These are phyloP conservation scores for Vitis amurensis DNA, from an alignment of 164 flowering plant genomes.

Conservation along the genomic window DNA sequence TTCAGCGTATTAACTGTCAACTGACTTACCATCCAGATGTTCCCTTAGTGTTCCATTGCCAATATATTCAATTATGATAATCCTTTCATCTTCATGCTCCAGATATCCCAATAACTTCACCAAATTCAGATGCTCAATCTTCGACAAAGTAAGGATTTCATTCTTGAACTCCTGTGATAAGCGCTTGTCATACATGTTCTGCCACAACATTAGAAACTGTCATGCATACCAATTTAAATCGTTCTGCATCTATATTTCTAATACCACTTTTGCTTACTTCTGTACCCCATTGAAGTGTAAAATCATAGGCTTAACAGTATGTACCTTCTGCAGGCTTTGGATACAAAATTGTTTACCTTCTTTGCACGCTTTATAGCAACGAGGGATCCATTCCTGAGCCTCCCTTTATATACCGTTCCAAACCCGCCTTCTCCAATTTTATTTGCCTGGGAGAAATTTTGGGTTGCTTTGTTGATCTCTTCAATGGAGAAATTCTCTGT, in stretches of 20 bases:
- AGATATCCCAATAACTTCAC: conserved; percentile 63
- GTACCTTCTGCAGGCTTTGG: no score
- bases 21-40: conserved; percentile 66
- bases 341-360: conserved; percentile 36
- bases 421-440: conserved; percentile 68
- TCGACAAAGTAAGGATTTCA: conserved; percentile 56
- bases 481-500: conserved; percentile 34
- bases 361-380: conserved; percentile 75
- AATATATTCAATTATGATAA: conserved; percentile 64
- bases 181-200: conserved; percentile 37
- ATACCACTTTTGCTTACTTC: neutral
- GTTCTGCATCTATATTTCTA: neutral
- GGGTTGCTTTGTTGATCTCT: conserved; percentile 60
- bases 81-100: conserved; percentile 55
- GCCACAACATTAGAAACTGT: conserved; percentile 21
- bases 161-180: conserved; percentile 52
- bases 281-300: no score
- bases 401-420: conserved; percentile 65
- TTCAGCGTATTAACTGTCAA: neutral
- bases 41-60: conserved; percentile 71
- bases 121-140: conserved; percentile 70
- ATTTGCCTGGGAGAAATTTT: conserved; percentile 49
- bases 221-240: neutral
- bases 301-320: no score
- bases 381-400: conserved; percentile 53